Evolutionary conservation across 2,329 filamentous ascomycete genomes (phyloP), one percentile per base, ranked within the genome.

Genomic region (Fusarium transvaalense): DNA sequence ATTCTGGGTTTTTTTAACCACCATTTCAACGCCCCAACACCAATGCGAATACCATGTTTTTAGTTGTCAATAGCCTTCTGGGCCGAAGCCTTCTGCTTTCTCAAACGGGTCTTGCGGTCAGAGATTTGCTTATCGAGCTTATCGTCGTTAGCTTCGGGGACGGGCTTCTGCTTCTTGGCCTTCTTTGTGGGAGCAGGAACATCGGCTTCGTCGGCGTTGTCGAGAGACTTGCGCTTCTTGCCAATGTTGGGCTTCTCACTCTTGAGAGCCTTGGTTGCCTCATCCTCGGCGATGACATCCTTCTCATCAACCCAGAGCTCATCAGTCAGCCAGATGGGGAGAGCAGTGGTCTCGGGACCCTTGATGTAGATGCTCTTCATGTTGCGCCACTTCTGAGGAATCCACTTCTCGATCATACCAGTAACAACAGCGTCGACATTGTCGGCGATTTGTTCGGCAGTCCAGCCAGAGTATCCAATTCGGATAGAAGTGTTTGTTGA

Each of bases 241-340:
- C 86, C 86, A 35, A 88, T 80, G 75, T 89, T 89, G 71, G 86
- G 80, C 81, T 86, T 86, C 66, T 84, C 76, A 8, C 65, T 67
- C 71, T 76, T 73, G 63, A 83, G 75, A 12, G 82, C 81, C 78
- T 83, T 84, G 72, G 82, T 76, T 71, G 84, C 84, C 61, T 84
- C 81, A 37, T 85, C 83, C 68, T 85, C 82, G 35, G 96, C 82
- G 9, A 97, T 88, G 75, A 91, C 88, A 66, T 93, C 90, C 64
- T 89, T 86, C 63, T 91, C 88, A 69, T 96, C 92, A 17, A 91
- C 80, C 94, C 96, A 99, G 68, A 99, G 85, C 84, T 97, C 94
- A 72, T 94, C 91, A 6, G 95, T 92, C 76, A 97, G 83, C 92
- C 94, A 99, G 77, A 99, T 90, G n/a, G 96, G 96, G 75, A 99